Evolutionary conservation across 768 basidiomycete species (phyloP), one percentile per base, ranked within the genome.

Genomic region (Tricholoma furcatifolium): DNA sequence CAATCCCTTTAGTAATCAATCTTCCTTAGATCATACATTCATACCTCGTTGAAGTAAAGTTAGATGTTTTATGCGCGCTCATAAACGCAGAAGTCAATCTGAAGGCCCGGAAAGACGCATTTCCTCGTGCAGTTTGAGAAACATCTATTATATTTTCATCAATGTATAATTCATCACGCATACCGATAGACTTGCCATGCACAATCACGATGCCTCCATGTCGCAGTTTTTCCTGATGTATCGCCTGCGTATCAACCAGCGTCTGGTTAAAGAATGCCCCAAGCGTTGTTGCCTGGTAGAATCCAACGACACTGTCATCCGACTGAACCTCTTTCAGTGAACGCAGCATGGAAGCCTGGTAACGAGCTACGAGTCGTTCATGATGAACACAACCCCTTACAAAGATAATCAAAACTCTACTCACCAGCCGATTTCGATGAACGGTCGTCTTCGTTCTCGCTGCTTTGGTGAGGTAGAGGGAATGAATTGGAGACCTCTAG

Each of bases 401-500:
- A 15, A 51, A 53, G 12, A 45, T 40, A 14, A 58, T 43, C 44
- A 45, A 32, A 8, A 14, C 53, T 41, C 4, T 7, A 70, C 86
- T 67, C 61, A 90, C 88, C 88, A 57, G 83, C 77, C 35, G 80
- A 78, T 70, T 91, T 93, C 14, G 80, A 67, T n/a, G 85, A 82
- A 64, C 90, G 91, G 54, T 91, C 90, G 36, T 91, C 90, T 15
- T 93, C 91, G 27, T 27, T 27, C 47, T 91, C 90, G 43, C 74
- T 79, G 45, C 72, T 70, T 65, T 86, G 83, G 58, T 85, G 79
- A 45, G 89, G 90, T 66, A 94, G 72, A 21, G 92, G 82, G 68
- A 96, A 95, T 38, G 88, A 89, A 73, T 94, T 94, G 56, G 91
- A 91, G 55, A 97, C 82, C 74, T 97, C 93, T 47, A 96, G 81